A percentile compares a stretch with the other conserved stretches of the same genome.
phyloP scores from a whole-genome alignment of 2,329 filamentous ascomycete species.

The Neophaeococcomyces mojaviensis region DNA sequence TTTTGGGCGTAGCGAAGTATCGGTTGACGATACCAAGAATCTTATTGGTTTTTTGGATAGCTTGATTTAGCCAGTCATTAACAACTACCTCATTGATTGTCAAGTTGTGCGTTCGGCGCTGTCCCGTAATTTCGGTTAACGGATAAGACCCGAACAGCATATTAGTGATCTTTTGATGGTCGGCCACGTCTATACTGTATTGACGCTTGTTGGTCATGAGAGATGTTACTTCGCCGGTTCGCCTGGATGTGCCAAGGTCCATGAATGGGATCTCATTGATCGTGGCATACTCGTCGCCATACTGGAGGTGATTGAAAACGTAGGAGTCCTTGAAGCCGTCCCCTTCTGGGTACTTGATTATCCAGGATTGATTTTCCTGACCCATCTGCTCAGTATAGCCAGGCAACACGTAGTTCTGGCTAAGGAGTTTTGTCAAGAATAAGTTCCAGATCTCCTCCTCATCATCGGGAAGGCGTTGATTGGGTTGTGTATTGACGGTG shows the following conservation, averaged over 20 bases:
- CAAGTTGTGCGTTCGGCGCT: slow-evolving; percentile 18
- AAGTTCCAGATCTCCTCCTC: slow-evolving; percentile 19
- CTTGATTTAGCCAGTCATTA: slow-evolving; percentile 19
- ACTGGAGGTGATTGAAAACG: slow-evolving; percentile 25
- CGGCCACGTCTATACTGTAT: slow-evolving; percentile 19
- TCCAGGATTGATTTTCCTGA: slow-evolving; percentile 21
- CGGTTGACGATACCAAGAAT: slow-evolving; percentile 20
- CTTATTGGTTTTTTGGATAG: slow-evolving; percentile 19
- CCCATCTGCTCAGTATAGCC: slow-evolving; percentile 20
- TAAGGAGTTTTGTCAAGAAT: slow-evolving; percentile 17
- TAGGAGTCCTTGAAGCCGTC: slow-evolving; percentile 22
- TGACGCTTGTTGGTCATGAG: slow-evolving; percentile 20
- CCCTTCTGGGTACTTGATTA: slow-evolving; percentile 22
- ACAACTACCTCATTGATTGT: slow-evolving; percentile 19
- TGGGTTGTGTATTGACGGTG: slow-evolving; percentile 18
- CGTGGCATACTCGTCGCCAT: slow-evolving; percentile 12
- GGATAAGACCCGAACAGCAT: slow-evolving; percentile 18
- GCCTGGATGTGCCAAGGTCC: slow-evolving; percentile 14
- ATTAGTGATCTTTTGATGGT: slow-evolving; percentile 23
- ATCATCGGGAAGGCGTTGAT: slow-evolving; percentile 6
- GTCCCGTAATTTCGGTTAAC: slow-evolving; percentile 14
- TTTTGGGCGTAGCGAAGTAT: slow-evolving; percentile 6
- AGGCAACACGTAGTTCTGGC: slow-evolving; percentile 22
- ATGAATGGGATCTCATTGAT: slow-evolving; percentile 25
- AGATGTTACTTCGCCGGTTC: slow-evolving; percentile 15